These are phyloP conservation scores for Saprolegnia parasitica DNA, from an alignment of 352 stramenopile genomes.

Conservation along the genomic window DNA sequence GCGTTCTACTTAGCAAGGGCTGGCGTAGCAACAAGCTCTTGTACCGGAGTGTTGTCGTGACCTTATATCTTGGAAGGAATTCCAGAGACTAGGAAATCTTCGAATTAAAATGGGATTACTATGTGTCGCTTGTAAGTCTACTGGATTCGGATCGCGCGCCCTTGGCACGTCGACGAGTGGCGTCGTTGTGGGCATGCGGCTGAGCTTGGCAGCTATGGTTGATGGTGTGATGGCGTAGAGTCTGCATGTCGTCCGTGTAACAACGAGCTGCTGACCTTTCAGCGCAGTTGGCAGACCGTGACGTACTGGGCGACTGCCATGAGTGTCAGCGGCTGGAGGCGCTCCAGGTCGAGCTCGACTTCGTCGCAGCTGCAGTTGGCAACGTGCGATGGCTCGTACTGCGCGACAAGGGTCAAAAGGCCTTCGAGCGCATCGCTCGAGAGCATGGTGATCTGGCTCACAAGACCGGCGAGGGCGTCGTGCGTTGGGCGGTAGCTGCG, in stretches of 20 bases:
- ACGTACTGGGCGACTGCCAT: not conserved
- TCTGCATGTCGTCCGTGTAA: not conserved
- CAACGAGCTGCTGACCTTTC: not conserved
- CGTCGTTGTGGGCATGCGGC: too few species aligned
- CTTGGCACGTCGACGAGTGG: too few species aligned
- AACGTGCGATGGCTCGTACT: not conserved
- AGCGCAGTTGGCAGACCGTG: not conserved
- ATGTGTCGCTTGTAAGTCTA: too few species aligned
- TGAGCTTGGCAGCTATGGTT: not conserved
- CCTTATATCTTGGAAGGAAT: too few species aligned
- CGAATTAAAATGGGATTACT: too few species aligned
- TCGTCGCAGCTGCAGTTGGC: not conserved
- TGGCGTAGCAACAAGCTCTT: too few species aligned
- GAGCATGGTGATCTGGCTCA: not conserved
- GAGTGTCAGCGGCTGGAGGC: not conserved
- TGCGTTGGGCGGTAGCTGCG: too few species aligned
- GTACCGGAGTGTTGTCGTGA: too few species aligned
- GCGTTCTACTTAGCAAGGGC: too few species aligned
- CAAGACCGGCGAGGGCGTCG: not conserved
- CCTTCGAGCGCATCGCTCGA: not conserved
- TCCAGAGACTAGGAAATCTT: too few species aligned
- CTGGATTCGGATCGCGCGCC: too few species aligned
- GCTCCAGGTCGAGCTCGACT: not conserved
- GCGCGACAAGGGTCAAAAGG: not conserved
- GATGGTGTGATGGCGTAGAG: not conserved